Percentiles rank a stretch among this genome's conserved stretches.
Conservation (phyloP, 2,329 filamentous ascomycete genomes). For the Scortechinia acanthostroma region DNA sequence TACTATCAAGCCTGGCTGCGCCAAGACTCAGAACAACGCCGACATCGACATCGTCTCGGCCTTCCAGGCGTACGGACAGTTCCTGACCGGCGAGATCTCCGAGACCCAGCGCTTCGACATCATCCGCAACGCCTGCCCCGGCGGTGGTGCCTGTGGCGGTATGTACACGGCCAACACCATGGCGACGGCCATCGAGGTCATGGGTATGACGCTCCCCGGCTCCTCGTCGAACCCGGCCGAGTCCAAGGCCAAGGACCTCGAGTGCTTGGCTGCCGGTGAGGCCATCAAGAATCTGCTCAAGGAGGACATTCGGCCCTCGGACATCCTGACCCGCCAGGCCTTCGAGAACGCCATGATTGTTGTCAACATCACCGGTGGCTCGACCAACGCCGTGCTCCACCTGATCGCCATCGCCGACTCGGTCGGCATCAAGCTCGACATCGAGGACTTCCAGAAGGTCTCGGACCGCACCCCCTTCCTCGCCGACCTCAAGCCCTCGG, state of each 20-base stretch:
- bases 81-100: slow-evolving; percentile 81
- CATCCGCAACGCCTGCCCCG: slow-evolving; percentile 83
- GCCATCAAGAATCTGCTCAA: slow-evolving; percentile 70
- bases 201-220: slow-evolving; percentile 75
- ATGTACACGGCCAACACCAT: slow-evolving; percentile 79
- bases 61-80: slow-evolving; percentile 96
- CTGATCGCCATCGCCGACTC: slow-evolving; percentile 77
- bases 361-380: slow-evolving; percentile 75
- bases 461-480: slow-evolving; percentile 75
- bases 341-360: slow-evolving; percentile 83
- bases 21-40: slow-evolving; percentile 55
- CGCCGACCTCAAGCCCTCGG: slow-evolving; percentile 77
- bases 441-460: slow-evolving; percentile 80
- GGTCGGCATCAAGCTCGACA: slow-evolving; percentile 73
- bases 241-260: slow-evolving; percentile 61
- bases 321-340: slow-evolving; percentile 73
- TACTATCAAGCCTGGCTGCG: slow-evolving; percentile 82
- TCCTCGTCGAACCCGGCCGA: slow-evolving; percentile 76
- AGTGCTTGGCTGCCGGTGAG: slow-evolving; percentile 66
- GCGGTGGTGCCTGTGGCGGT: slow-evolving; percentile 75
- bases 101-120: slow-evolving; percentile 92
- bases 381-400: slow-evolving; percentile 80
- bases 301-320: slow-evolving; percentile 70
- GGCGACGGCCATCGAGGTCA: slow-evolving; percentile 66
- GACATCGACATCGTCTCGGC: slow-evolving; percentile 91